Evolutionary conservation across 306 rosid genomes (phyloP).

Genomic region (Lithocarpus polystachyus): DNA sequence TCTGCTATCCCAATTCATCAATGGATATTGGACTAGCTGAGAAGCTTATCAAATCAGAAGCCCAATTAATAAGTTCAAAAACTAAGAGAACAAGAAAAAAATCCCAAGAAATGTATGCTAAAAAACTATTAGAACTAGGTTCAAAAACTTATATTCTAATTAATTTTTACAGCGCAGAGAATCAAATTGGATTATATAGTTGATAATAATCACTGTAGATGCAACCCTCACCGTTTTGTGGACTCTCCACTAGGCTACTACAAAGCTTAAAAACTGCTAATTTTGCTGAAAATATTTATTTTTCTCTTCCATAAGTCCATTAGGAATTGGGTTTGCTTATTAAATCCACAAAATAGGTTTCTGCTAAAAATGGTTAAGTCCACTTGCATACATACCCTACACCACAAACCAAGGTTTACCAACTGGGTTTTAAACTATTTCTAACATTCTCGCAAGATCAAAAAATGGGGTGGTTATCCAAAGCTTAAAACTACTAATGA

Average conservation of each 20-base stretch:
- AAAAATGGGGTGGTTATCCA: not conserved
- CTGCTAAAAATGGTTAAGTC: not conserved
- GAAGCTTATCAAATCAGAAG: too few species aligned
- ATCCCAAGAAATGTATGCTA: too few species aligned
- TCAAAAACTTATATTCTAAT: not conserved
- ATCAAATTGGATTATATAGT: not conserved
- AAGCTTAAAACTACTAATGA: not conserved
- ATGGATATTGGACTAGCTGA: too few species aligned
- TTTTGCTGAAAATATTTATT: not conserved
- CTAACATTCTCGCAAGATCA: not conserved
- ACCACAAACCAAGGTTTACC: not conserved
- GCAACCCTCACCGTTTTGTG: not conserved
- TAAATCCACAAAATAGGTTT: not conserved
- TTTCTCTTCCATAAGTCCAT: not conserved
- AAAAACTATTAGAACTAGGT: too few species aligned
- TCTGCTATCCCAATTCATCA: too few species aligned
- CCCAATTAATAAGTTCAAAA: too few species aligned
- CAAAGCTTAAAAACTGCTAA: not conserved
- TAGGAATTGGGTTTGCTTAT: not conserved
- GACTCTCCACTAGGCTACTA: not conserved
- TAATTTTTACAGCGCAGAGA: not conserved
- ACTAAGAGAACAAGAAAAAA: too few species aligned
- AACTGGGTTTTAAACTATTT: slow-evolving; percentile 1
- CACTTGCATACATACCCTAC: not conserved
- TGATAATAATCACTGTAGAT: not conserved